These are phyloP conservation scores for Buxus sempervirens DNA, from an alignment of 164 flowering plant species.

Conservation along the genomic window DNA sequence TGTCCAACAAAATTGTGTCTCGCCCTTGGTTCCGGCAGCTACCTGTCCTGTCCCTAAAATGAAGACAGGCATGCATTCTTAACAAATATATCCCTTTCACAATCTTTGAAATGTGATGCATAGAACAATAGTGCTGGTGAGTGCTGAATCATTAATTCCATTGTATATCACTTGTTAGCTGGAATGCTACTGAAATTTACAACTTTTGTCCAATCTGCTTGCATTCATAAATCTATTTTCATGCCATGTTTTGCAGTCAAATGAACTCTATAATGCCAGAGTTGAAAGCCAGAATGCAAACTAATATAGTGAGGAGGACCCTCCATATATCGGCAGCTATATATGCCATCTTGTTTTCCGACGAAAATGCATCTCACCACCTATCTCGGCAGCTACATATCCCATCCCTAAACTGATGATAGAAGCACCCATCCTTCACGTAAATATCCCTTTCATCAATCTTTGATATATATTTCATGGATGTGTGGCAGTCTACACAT, in stretches of 20 bases:
- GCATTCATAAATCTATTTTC: not conserved
- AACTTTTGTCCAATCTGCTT: not conserved
- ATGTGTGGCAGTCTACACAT: too few species aligned
- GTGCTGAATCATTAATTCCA: not conserved
- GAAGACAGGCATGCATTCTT: too few species aligned
- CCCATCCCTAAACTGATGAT: slow-evolving; percentile 38
- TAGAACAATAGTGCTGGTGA: not conserved
- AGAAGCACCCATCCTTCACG: slow-evolving; percentile 33
- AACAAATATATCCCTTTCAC: too few species aligned
- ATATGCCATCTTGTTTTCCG: not conserved
- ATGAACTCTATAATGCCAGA: not conserved
- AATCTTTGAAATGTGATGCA: too few species aligned
- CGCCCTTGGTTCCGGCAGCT: too few species aligned
- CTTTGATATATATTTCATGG: too few species aligned
- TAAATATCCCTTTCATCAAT: slow-evolving; percentile 35
- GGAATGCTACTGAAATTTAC: not conserved
- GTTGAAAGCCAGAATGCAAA: not conserved
- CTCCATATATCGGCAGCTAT: too few species aligned
- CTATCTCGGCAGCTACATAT: slow-evolving; percentile 35
- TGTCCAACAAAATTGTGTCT: too few species aligned
- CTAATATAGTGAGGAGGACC: too few species aligned
- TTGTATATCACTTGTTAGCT: not conserved
- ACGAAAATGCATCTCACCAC: slow-evolving; percentile 27
- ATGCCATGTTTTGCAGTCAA: not conserved
- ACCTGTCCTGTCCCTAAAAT: too few species aligned